These are phyloP conservation scores for Solanum chmielewskii DNA, from an alignment of 257 asterid genomes.

Conservation along the genomic window DNA sequence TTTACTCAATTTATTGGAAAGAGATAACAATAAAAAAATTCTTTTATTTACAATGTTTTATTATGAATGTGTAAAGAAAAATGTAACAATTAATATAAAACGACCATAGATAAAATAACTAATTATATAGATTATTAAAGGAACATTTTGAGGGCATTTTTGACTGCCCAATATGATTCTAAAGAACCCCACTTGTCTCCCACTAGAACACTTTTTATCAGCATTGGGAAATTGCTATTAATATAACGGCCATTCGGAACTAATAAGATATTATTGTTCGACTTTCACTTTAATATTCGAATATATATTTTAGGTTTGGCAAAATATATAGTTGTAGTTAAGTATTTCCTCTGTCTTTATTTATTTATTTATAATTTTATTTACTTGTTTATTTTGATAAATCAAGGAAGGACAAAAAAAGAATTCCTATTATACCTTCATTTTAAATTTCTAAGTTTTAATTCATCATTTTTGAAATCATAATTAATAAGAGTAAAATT, in stretches of 20 bases:
- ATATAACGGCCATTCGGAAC: not conserved
- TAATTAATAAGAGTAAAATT: no score
- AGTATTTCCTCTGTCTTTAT: no score
- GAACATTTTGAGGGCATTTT: not conserved
- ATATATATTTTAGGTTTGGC: not conserved
- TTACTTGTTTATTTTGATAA: no score
- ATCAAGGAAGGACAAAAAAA: no score
- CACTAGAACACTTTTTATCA: constrained; percentile 2
- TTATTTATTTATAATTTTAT: no score
- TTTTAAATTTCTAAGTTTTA: no score
- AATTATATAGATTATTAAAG: not conserved
- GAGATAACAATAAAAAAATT: not conserved
- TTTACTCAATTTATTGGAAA: not conserved
- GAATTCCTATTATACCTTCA: no score
- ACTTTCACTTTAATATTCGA: not conserved
- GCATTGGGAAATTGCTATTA: constrained; percentile 15
- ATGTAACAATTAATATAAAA: no score
- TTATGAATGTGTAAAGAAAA: no score
- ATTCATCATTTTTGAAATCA: no score
- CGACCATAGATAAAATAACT: not conserved
- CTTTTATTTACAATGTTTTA: no score
- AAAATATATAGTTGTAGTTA: not conserved
- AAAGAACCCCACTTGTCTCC: constrained; percentile 24
- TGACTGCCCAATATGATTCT: constrained; percentile 12
- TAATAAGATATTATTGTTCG: no score